Percentiles rank a stretch among this genome's conserved stretches.
These are phyloP conservation scores for Hamamelis virginiana DNA, from an alignment of 164 flowering plant species.

Conservation along the genomic window DNA sequence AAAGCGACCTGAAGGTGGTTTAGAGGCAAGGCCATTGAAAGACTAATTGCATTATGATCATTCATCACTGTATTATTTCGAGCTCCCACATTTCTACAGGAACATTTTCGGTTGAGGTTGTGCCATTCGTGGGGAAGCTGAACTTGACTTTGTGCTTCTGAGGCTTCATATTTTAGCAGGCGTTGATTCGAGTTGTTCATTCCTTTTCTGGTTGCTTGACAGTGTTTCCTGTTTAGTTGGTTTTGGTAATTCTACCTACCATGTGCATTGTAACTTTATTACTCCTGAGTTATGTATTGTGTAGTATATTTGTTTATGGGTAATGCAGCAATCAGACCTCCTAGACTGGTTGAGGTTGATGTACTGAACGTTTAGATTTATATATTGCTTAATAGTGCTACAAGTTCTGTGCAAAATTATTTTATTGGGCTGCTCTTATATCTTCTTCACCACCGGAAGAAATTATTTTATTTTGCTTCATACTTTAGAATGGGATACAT, in stretches of 20 bases:
- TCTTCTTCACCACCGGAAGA: too few relatives aligned
- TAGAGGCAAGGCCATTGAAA: slow-evolving; percentile 57
- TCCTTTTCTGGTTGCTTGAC: slow-evolving; percentile 12
- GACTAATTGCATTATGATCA: slow-evolving; percentile 22
- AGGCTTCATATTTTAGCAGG: neutral
- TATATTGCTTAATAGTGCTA: neutral
- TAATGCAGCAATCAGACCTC: neutral
- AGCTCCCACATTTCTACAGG: neutral
- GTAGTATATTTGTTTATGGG: slow-evolving; percentile 12
- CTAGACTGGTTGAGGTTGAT: neutral
- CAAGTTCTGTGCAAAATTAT: neutral
- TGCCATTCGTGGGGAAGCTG: slow-evolving; percentile 13
- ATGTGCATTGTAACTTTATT: neutral
- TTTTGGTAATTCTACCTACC: neutral
- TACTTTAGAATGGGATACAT: too few relatives aligned
- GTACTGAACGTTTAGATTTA: neutral
- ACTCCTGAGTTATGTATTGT: slow-evolving; percentile 3
- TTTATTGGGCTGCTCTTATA: too few relatives aligned
- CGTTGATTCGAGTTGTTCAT: slow-evolving; percentile 7
- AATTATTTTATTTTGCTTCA: too few relatives aligned
- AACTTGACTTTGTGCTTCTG: neutral
- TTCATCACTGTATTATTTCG: neutral
- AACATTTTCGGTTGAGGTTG: neutral
- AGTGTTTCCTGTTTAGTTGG: neutral
- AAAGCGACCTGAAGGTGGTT: slow-evolving; percentile 68